Base-by-base conservation (phyloP, 257 asterid genomes). In the Solanum habrochaites region DNA sequence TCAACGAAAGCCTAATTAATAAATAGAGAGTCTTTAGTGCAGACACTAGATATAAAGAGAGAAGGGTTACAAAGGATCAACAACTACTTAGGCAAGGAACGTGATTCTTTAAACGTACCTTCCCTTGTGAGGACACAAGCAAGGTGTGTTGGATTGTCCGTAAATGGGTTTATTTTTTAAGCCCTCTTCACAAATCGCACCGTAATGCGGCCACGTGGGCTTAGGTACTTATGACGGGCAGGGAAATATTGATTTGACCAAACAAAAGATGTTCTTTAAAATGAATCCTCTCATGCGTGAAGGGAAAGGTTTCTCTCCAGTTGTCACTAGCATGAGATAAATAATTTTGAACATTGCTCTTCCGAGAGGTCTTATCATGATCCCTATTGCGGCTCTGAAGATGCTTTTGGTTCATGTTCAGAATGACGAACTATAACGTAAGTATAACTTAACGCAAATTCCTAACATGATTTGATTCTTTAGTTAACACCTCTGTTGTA, bases 111-210 rank as follows among this genome's bases (percentile, higher is more conserved):
- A 85, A 83, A 47, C 27, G 58, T 90, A 93, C 96, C 97, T 94
- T 93, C 94, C 97, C 58, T 83, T 91, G n/a, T 67, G 90, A 86
- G 39, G 96, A 93, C 85, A 92, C 91, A 20, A 94, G n/a, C 87
- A 23, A 94, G 66, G 86, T 89, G 91, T 52, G 86, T 58, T 35
- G 95, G 93, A 90, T 85, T 90, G 66, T 83, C 89, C 90, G 93
- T 83, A 89, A 90, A 93, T 21, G 88, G 88, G 6, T 85, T 72
- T 82, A 94, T 85, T 71, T 70, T 90, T 85, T 88, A 83, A 88
- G 83, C 91, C 89, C 87, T 87, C 58, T 83, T 69, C 88, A 83
- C 91, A 91, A 91, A 75, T 89, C 89, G n/a, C 87, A 89, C 88
- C 92, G 89, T 82, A 58, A 94, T 88, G 74, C 90, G 92, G 87